Evolutionary conservation across 352 stramenopile species (phyloP).

Genomic region (Globisporangium orthogonon): DNA sequence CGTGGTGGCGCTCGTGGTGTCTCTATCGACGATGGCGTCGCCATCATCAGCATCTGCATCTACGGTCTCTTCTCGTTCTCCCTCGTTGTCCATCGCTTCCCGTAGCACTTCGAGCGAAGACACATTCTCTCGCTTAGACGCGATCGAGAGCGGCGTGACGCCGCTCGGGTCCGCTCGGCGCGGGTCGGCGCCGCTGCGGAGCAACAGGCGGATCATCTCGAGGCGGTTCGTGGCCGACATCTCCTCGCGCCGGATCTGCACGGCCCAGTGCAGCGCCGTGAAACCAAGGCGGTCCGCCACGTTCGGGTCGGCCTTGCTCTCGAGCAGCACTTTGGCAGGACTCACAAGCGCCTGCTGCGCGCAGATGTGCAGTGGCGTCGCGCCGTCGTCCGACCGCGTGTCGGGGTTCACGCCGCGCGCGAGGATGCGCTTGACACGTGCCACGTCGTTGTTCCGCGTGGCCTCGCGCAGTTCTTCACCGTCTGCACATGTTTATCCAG

Average conservation of each 20-base stretch:
- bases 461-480: conserved; percentile 73
- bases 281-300: conserved; percentile 55
- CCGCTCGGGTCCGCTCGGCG: conserved; percentile 33
- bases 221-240: conserved; percentile 49
- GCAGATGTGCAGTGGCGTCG: conserved; percentile 73
- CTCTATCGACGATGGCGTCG: neutral
- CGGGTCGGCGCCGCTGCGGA: conserved; percentile 51
- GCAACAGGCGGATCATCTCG: conserved; percentile 62
- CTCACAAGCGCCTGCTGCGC: conserved; percentile 63
- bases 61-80: conserved; percentile 6
- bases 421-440: conserved; percentile 49
- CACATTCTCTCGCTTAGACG: conserved; percentile 63
- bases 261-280: conserved; percentile 74
- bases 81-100: conserved; percentile 34
- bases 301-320: conserved; percentile 60
- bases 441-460: conserved; percentile 64
- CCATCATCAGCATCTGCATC: neutral
- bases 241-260: conserved; percentile 78
- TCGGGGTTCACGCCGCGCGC: conserved; percentile 50
- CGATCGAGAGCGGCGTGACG: conserved; percentile 54
- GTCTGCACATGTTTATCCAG: conserved; percentile 21
- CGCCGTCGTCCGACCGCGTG: conserved; percentile 45
- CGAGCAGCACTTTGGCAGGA: conserved; percentile 51
- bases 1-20: neutral
- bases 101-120: conserved; percentile 48